Evolutionary conservation across 306 rosid species (phyloP), one percentile per base, ranked within the genome.

Genomic region (Myrica gale): DNA sequence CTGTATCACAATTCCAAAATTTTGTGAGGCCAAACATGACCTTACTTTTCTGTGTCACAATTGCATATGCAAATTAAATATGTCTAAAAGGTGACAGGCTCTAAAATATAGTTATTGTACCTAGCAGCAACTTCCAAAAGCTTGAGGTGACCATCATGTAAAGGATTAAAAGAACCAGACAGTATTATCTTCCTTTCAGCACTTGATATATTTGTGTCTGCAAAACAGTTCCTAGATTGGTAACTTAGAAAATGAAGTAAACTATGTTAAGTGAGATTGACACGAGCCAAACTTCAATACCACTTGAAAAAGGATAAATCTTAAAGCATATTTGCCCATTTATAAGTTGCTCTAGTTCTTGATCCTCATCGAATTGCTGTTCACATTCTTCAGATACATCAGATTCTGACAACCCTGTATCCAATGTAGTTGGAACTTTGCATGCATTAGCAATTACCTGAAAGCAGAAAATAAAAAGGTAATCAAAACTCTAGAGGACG

Each of bases 91-190:
- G 21, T 7, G 5, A 51, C 42, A 42, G 70, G 26, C 42, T 37
- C 57, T 20, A 74, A 43, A 74, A 54, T 47, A 70, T 17, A 72
- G 73, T 62, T 66, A n/a, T n/a, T 42, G 58, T 89, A 94, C 98
- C 95, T 71, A 51, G 88, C 82, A 78, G 98, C 97, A 80, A 86
- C 91, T 72, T 92, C 97, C 87, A 92, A 81, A 74, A 94, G 97
- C 83, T 84, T 92, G 73, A 92, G 75, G 84, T 92, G 97, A 68
- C 95, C 97, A 70, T 92, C 92, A 66, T 94, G 98, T 68, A 94
- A 84, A 4, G 98, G 97, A 88, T 91, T 85, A 81, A 94, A 94
- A 83, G 98, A 92, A 75, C 97, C 98, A 41, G 98, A 73, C 21
- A 94, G 77, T 79, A 94, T 89, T 57, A 94, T 70, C 84, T 85